Evolutionary conservation across 2,329 filamentous ascomycete species (phyloP), one percentile per base, ranked within the genome.

Genomic region (Diaporthe ampelina): DNA sequence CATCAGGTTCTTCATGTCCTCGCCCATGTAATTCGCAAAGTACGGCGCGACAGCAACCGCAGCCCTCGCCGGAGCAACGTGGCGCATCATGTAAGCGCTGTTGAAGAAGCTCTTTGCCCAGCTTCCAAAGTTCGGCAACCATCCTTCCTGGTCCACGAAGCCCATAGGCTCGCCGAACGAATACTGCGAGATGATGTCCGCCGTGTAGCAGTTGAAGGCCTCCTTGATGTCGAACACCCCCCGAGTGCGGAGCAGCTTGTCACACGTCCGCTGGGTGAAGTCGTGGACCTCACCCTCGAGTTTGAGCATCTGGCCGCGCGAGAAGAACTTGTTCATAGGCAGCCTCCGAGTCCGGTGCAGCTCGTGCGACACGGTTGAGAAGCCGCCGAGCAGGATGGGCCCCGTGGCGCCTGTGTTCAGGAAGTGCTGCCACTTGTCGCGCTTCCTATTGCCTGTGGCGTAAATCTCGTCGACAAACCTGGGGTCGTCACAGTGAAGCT

Each of bases 401-500:
- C 61, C 61, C 37, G 63, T 58, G 10, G 52, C 70, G 11, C 71
- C 71, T 0, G 71, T 73, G 61, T 73, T 73, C 15, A 73, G 29
- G 15, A 48, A 67, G 52, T 73, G 61, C 61, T 58, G 37, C 61
- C 61, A 73, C 32, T 73, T 76, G 76, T 79, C 77, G 5, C 78
- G 73, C 19, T 78, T 77, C 3, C 78, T 76, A 35, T 74, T 76
- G 0, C 74, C 74, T 15, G 72, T 40, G 54, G 78, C 72, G 45
- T 79, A 78, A 26, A 79, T 77, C 67, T 78, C 78, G 19, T 79
- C 76, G 0, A 74, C 45, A 59, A 85, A 85, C 72, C 77, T 72
- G 0, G 79, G 79, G 65, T 84, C 82, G 11, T 77, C 78, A 77
- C 83, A 84, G 74, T 85, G 84, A 2, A 84, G 79, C 73, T 85